phyloP scores from a whole-genome alignment of 805 yeast species.

The Candida coleopterorum region DNA sequence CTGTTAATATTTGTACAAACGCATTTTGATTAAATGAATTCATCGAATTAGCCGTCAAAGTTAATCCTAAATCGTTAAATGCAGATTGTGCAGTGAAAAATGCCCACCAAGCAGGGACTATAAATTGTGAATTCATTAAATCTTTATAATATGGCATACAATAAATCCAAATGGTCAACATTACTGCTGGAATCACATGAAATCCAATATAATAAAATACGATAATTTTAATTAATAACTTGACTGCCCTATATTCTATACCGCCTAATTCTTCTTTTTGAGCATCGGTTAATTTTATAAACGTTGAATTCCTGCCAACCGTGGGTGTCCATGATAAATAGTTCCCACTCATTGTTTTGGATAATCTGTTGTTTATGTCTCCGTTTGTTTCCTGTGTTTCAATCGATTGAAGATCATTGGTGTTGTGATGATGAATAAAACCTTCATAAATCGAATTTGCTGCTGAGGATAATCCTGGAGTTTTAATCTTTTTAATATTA shows the following conservation, averaged over 20 bases:
- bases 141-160: slow-evolving; percentile 36
- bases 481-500: slow-evolving; percentile 5
- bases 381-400: slow-evolving; percentile 9
- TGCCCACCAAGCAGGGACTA: slow-evolving; percentile 90
- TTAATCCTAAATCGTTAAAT: slow-evolving; percentile 82
- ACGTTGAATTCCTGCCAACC: slow-evolving; percentile 88
- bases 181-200: slow-evolving; percentile 50
- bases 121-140: slow-evolving; percentile 49
- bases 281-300: slow-evolving; percentile 70
- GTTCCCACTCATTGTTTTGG: slow-evolving; percentile 43
- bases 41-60: slow-evolving; percentile 82
- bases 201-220: slow-evolving; percentile 70
- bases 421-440: slow-evolving; percentile 8
- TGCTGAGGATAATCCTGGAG: slow-evolving; percentile 7
- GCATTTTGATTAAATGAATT: slow-evolving; percentile 55
- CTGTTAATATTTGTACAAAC: slow-evolving; percentile 57
- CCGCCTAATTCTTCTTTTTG: slow-evolving; percentile 97
- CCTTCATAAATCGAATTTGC: slow-evolving; percentile 3
- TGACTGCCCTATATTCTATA: slow-evolving; percentile 89
- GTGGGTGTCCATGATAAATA: slow-evolving; percentile 90
- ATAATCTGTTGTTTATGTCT: slow-evolving; percentile 5
- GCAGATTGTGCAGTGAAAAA: slow-evolving; percentile 75
- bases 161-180: slow-evolving; percentile 61
- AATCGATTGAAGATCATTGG: slow-evolving; percentile 7
- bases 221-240: slow-evolving; percentile 64